These are phyloP conservation scores for Zygoascus flipseniorum DNA, from an alignment of 805 yeast species.

Conservation along the genomic window DNA sequence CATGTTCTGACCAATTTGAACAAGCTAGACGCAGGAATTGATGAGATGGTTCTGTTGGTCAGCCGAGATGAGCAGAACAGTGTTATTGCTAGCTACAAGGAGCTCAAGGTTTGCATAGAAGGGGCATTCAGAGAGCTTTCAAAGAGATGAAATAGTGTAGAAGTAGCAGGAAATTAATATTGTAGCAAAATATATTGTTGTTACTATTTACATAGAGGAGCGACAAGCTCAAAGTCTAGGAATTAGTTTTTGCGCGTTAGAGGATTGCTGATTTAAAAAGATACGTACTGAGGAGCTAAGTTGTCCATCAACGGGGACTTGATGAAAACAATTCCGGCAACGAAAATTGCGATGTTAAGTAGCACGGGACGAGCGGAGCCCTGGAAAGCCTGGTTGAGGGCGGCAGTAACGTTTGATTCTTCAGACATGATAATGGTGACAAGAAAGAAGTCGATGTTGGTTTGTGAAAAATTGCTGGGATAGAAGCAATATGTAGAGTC, in stretches of 20 bases:
- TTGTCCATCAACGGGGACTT: constrained; percentile 31
- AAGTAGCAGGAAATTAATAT: not conserved
- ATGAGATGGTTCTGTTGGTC: constrained; percentile 72
- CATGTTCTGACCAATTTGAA: constrained; percentile 73
- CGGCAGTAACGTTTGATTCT: constrained; percentile 9
- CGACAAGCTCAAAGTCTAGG: too few species aligned
- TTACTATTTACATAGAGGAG: too few species aligned
- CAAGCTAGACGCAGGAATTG: constrained; percentile 86
- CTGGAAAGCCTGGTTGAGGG: not conserved
- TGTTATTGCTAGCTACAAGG: constrained; percentile 76
- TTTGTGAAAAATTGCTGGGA: constrained; percentile 1
- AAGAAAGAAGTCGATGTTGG: not conserved
- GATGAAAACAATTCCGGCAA: constrained; percentile 31
- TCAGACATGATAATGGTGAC: constrained; percentile 2
- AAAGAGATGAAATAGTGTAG: not conserved
- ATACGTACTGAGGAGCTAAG: constrained; percentile 30
- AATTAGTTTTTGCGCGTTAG: too few species aligned
- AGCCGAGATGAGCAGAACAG: constrained; percentile 82
- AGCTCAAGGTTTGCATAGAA: constrained; percentile 60
- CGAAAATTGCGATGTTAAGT: constrained; percentile 21
- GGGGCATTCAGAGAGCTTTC: constrained; percentile 52
- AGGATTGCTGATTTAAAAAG: too few species aligned
- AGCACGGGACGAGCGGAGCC: constrained; percentile 14
- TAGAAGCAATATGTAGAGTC: not conserved
- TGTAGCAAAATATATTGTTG: not conserved